A percentile compares a stretch with the other conserved stretches of the same genome.
Evolutionary conservation across 352 stramenopile species (phyloP).

Genomic region (Pythium rhizo-oryzae): DNA sequence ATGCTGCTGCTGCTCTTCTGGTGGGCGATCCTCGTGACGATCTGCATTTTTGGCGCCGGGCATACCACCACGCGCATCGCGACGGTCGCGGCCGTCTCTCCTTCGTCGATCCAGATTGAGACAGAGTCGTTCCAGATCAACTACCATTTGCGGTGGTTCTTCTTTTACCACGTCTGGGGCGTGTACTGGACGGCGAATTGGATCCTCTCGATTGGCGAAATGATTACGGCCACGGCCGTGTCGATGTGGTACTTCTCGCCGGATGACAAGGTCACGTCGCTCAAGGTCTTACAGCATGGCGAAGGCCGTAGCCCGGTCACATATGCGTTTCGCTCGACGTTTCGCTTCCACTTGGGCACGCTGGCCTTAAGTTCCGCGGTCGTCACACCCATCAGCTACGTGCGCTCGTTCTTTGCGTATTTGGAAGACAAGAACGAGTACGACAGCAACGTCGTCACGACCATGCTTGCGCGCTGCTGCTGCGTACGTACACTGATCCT

Average conservation of each 20-base stretch:
- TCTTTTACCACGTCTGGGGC: conserved; percentile 75
- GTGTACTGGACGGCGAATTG: conserved; percentile 83
- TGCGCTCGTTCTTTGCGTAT: conserved; percentile 81
- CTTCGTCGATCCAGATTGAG: conserved; percentile 52
- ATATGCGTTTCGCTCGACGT: conserved; percentile 62
- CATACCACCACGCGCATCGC: conserved; percentile 60
- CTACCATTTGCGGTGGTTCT: conserved; percentile 69
- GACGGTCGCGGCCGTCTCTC: conserved; percentile 49
- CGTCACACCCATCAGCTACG: conserved; percentile 62
- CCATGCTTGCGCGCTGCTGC: conserved; percentile 58
- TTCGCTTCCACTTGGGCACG: conserved; percentile 76
- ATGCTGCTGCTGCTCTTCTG: conserved; percentile 72
- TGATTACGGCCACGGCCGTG: conserved; percentile 74
- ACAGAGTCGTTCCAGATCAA: conserved; percentile 74
- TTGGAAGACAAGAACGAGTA: conserved; percentile 84
- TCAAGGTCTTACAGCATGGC: conserved; percentile 49
- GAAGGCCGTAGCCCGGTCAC: conserved; percentile 54
- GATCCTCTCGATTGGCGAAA: conserved; percentile 67
- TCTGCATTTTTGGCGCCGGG: conserved; percentile 77
- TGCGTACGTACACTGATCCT: conserved; percentile 52
- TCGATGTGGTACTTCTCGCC: conserved; percentile 82
- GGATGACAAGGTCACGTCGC: conserved; percentile 55
- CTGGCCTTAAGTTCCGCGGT: conserved; percentile 63
- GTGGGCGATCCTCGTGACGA: conserved; percentile 72
- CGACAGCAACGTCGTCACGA: conserved; percentile 61